Evolutionary conservation across 108 stramenopile species (phyloP), one percentile per base, ranked within the genome.

Genomic region (Skeletonema marinoi): DNA sequence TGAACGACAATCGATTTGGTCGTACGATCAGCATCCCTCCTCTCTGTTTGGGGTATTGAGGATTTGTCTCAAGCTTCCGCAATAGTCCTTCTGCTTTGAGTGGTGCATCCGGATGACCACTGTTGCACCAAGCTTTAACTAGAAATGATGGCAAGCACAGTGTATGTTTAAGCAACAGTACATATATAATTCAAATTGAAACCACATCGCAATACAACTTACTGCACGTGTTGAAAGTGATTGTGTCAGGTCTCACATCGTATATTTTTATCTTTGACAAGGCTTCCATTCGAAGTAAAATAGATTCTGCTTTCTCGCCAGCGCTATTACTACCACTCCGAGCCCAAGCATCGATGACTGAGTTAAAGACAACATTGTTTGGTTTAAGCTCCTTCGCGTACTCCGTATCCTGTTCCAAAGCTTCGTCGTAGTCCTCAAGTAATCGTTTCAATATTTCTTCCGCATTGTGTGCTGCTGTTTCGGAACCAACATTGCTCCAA

Each of bases 321-420:
- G 90, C 78, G 33, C 51, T 32, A 21, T 60, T 32, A 48, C 86
- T 87, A 12, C 76, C 77, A 65, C 79, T 80, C 12, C 64, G 66
- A 10, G 88, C 90, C 90, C 90, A 87, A 8, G 86, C 81, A 74
- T 86, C 78, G 70, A 89, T 86, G 36, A 86, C 86, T 64, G 71
- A 65, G 64, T 91, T 91, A 50, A 87, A 91, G 9, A 86, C 78
- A 50, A 87, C 75, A 48, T 84, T 85, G 75, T 91, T 88, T 7
- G 83, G 82, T 65, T 70, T 62, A 31, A 83, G 51, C 38, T 76
- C 68, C 33, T 67, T 68, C 42, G 60, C 69, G 39, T 83, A 74
- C 35, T 59, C 56, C 61, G 29, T 63, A 14, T 63, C 39, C 33
- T 66, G 71, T 32, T 65, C 65, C 77, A 78, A 65, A n/a, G 70